Base-by-base conservation (phyloP, 2,329 filamentous ascomycete genomes). In the Fusarium poae region DNA sequence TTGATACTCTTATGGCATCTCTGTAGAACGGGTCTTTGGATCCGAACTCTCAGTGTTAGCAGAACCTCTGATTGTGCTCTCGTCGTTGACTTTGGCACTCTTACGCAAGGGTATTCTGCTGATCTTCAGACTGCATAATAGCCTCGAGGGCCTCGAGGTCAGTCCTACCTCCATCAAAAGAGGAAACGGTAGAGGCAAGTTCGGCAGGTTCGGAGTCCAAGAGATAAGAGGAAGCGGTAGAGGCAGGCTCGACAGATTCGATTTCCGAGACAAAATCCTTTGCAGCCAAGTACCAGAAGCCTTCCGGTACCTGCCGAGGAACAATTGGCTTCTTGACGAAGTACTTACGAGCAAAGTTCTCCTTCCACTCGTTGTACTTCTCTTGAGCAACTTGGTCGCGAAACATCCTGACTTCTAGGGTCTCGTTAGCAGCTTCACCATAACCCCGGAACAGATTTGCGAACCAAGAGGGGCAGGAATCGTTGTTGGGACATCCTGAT, bases 391-490 rank as follows among this genome's bases (percentile, higher is more conserved):
- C 42, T 20, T 16, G 13, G 13, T 58, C 39, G 10, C 55, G 43
- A 2, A 21, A 18, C n/a, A 21, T 18, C 1, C n/a, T 44, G 12
- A n/a, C 20, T 4, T 54, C 39, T 9, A 16, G 39, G 2, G 35
- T 29, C 25, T 62, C 29, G 11, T 48, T 48, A 20, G 49, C 34
- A 12, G 2, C 13, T 10, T 57, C 37, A 7, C 53, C 58, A 21
- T 49, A 50, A 1, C 50, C 40, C 5, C 23, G 11, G 10, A 43
- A n/a, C 3, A 43, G 4, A 4, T 56, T 49, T 3, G 37, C 57
- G 23, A 71, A 51, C 70, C 70, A 61, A 2, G 70, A 71, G 5
- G 29, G 30, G 15, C 68, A 72, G 6, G 8, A 23, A 16, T 69
- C 53, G 5, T 45, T 69, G 21, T 67, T 39, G 10, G 48, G 18